Base-by-base conservation (phyloP, 2,329 filamentous ascomycete species). In the Monilinia fructicola region DNA sequence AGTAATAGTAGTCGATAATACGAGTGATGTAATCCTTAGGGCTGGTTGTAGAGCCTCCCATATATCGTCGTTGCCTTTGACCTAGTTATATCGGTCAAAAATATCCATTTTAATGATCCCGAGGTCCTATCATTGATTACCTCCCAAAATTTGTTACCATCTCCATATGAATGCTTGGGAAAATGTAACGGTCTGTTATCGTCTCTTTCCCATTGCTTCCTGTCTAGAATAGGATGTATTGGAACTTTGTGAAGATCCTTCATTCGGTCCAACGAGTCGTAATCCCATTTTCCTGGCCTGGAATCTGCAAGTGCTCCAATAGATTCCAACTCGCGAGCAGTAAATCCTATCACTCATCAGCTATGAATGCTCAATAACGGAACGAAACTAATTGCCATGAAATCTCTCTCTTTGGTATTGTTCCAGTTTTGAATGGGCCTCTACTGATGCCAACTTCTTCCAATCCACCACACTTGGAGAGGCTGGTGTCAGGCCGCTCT, bases 401-500 rank as follows among this genome's bases (percentile, higher is more conserved):
- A 48, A 35, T 35, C 56, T 48, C 4, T 11, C 26, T 35, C 42
- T 46, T 21, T 35, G 40, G 5, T 59, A 59, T 21, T 31, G 0
- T n/a, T 59, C 55, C 28, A 31, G 1, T 31, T 28, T 28, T 5
- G 28, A 35, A 11, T 35, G 18, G 1, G 26, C 12, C 21, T 59
- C 42, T 35, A 16, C 26, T 23, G 42, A 35, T 31, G 28, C 21
- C 1, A 56, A 21, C 4, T 35, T 59, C 14, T 2, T 35, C 56
- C 26, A 59, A 46, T 59, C 56, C 23, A 59, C 56, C 35, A 35
- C 6, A 48, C 42, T 48, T 35, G 42, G 55, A n/a, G 55, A 59
- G 55, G 26, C 26, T 21, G 55, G 55, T 46, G 26, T 59, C 26
- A 59, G 26, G 28, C 40, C 40, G 4, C 55, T 59, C 31, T 46